A percentile compares a stretch with the other conserved stretches of the same genome.
These are phyloP conservation scores for Globisporangium abappressorium DNA, from an alignment of 352 stramenopile genomes.

Conservation along the genomic window DNA sequence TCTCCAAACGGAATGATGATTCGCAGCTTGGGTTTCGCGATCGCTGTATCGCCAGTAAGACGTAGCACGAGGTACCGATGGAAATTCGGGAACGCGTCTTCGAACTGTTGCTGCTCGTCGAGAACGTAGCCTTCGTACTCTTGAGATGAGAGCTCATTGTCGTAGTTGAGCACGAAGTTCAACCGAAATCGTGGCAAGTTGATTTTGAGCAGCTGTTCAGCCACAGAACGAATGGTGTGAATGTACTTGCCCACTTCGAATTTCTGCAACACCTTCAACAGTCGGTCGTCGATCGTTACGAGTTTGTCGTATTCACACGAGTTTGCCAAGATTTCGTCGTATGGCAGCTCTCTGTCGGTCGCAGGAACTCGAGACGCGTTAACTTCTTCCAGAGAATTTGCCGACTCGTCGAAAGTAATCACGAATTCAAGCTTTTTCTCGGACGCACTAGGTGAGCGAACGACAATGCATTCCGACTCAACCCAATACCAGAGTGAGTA, in stretches of 20 bases:
- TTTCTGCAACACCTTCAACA: constrained; percentile 31
- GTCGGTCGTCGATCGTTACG: constrained; percentile 11
- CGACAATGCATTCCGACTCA: constrained; percentile 35
- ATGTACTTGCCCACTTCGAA: constrained; percentile 39
- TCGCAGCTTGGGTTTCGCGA: constrained; percentile 18
- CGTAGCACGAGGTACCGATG: constrained; percentile 34
- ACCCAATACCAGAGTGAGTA: constrained; percentile 58
- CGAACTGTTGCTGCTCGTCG: constrained; percentile 32
- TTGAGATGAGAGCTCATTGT: constrained; percentile 22
- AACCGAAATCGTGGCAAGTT: constrained; percentile 41
- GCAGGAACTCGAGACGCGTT: constrained; percentile 35
- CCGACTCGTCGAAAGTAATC: background rate
- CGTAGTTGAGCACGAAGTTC: constrained; percentile 27
- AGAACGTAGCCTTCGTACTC: constrained; percentile 45
- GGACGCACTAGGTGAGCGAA: constrained; percentile 23
- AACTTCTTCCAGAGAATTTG: constrained; percentile 7
- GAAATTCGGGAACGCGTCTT: constrained; percentile 37
- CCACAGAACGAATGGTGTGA: constrained; percentile 24
- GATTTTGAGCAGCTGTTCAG: constrained; percentile 29
- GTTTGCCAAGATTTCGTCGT: constrained; percentile 16
- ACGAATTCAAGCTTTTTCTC: constrained; percentile 3
- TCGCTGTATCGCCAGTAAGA: constrained; percentile 15
- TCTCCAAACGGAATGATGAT: constrained; percentile 36
- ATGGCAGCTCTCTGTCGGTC: constrained; percentile 19
- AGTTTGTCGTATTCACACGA: constrained; percentile 25